Percentiles rank a stretch among this genome's conserved stretches.
phyloP scores from a whole-genome alignment of 108 stramenopile genomes.

The Stephanodiscus minutulus region DNA sequence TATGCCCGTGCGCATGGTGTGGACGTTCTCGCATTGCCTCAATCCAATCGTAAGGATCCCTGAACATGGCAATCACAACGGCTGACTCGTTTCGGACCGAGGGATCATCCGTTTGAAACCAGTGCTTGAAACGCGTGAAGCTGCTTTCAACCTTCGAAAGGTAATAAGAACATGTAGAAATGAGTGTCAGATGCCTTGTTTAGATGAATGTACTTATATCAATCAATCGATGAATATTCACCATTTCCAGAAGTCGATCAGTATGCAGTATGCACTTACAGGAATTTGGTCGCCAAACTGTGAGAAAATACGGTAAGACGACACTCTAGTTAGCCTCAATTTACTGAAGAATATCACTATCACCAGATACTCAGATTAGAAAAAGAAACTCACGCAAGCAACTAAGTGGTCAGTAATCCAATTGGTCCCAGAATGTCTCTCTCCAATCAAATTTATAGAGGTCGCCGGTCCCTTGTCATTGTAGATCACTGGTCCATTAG shows the following conservation, averaged over 20 bases:
- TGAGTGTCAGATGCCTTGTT: not conserved
- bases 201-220: not conserved
- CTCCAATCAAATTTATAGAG: slow-evolving; percentile 42
- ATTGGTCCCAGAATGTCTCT: slow-evolving; percentile 46
- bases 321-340: not conserved
- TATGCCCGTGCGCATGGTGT: slow-evolving; percentile 18
- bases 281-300: slow-evolving; percentile 29
- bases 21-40: slow-evolving; percentile 43
- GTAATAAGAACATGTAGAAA: not conserved
- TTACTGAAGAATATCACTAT: slow-evolving; percentile 1
- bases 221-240: not conserved
- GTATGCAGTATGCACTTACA: slow-evolving; percentile 4
- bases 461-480: slow-evolving; percentile 4
- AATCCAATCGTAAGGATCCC: slow-evolving; percentile 47
- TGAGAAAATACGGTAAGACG: not conserved
- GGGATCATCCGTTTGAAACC: slow-evolving; percentile 41
- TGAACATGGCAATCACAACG: slow-evolving; percentile 39
- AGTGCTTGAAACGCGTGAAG: slow-evolving; percentile 42
- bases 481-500: slow-evolving; percentile 14
- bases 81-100: slow-evolving; percentile 11
- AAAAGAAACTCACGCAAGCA: slow-evolving; percentile 18
- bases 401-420: slow-evolving; percentile 48
- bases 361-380: not conserved
- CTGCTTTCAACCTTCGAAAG: slow-evolving; percentile 9
- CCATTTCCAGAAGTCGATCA: not conserved